Base-by-base conservation (phyloP, 2,329 filamentous ascomycete genomes). In the Blastomyces gilchristii region DNA sequence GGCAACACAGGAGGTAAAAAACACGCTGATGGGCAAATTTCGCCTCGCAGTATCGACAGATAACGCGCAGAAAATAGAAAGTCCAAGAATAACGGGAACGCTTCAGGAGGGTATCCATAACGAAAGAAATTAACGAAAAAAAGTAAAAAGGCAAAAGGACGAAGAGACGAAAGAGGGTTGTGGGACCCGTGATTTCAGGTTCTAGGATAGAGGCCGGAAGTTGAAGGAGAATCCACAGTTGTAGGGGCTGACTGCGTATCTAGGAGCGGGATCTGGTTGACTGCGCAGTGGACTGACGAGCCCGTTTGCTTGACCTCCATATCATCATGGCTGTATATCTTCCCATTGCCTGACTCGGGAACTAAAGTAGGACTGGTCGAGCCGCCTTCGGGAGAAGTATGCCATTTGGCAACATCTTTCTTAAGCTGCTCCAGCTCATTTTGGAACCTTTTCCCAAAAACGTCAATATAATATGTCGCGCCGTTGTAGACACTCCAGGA, bases 401-500 rank as follows among this genome's bases (percentile, higher is more conserved):
- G 91, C 90, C 91, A 95, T 73, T 91, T 93, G 56, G 87, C 84
- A 9, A 99, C 91, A 71, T 99, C 94, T 62, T 85, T 85, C 76
- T 89, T 92, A 78, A 99, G 83, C 61, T 87, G 83, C 73, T 99
- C 92, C 14, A 99, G 81, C 75, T 99, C 94, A 72, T 93, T 96
- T 79, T 99, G 91, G 81, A 99, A 97, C 2, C 92, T 86, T 70
- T 90, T 96, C 62, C 95, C 94, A 73, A 97, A 99, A 1, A 97
- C 90, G 70, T 99, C 94, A 71, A 99, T 97, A 76, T 99, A 99
- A 76, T 89, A 99, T 0, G 92, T 97, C 22, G 94, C 91, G 41
- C 94, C 94, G 69, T 99, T 99, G 79, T 97, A 95, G 63, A 97
- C 88, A 69, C 90, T 95, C 91, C 92, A 97, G 53, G 85, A 82